phyloP scores from a whole-genome alignment of 371 early-diverging fungal genomes.

The Mucor velutinosus region DNA sequence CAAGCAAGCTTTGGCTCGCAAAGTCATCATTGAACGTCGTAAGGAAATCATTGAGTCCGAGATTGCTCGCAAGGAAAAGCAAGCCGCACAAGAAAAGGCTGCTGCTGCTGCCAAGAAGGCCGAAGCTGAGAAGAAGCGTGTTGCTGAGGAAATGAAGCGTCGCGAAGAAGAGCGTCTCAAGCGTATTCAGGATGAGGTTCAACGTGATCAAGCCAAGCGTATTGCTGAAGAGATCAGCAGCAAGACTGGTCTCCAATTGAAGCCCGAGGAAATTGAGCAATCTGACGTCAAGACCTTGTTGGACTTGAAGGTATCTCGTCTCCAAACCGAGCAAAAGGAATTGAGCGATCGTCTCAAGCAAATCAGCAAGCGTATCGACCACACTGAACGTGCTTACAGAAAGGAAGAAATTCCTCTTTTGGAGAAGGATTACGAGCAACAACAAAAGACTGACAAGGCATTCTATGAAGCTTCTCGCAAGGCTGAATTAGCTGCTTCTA shows the following conservation, averaged over 20 bases:
- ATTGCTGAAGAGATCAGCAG: conserved; percentile 84
- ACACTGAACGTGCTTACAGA: conserved; percentile 96
- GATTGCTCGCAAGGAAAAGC: conserved; percentile 76
- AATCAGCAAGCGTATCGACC: conserved; percentile 84
- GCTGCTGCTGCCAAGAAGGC: conserved; percentile 77
- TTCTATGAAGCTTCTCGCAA: conserved; percentile 77
- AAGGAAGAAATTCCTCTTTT: conserved; percentile 92
- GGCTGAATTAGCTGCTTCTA: conserved; percentile 67
- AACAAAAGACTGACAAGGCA: conserved; percentile 82
- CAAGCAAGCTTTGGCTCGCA: conserved; percentile 74
- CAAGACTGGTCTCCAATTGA: conserved; percentile 81
- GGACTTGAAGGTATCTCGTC: conserved; percentile 86
- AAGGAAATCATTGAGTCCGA: conserved; percentile 90
- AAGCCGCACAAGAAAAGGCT: conserved; percentile 76
- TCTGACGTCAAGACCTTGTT: conserved; percentile 82
- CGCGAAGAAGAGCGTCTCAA: conserved; percentile 86
- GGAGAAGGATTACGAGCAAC: conserved; percentile 88
- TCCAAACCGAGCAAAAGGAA: conserved; percentile 90
- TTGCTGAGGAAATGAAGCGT: conserved; percentile 82
- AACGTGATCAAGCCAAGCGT: conserved; percentile 84
- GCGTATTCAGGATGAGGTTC: conserved; percentile 79
- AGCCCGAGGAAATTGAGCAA: conserved; percentile 83
- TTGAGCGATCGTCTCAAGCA: conserved; percentile 73
- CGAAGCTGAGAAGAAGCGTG: conserved; percentile 83
- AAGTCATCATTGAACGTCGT: conserved; percentile 87